These are phyloP conservation scores for Vitellaria paradoxa DNA, from an alignment of 179 eudicot genomes.

Conservation along the genomic window DNA sequence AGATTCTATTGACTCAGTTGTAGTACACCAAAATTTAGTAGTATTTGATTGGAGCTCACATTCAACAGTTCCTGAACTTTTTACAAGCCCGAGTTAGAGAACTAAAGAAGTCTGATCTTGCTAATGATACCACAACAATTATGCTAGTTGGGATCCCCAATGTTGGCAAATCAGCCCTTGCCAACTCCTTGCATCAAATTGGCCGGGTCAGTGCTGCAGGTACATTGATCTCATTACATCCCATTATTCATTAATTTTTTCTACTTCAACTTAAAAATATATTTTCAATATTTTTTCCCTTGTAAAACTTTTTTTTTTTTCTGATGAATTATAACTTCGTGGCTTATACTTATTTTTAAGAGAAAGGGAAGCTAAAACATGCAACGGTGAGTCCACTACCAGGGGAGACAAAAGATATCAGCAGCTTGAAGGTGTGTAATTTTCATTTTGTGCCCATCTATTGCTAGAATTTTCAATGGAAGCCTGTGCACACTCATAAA, in stretches of 20 bases:
- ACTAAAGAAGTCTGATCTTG: constrained; percentile 33
- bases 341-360: neutral
- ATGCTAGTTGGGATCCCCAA: constrained; percentile 79
- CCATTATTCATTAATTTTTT: neutral
- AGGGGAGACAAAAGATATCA: constrained; percentile 36
- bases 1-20: neutral
- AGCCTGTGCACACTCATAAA: neutral
- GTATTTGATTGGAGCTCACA: constrained; percentile 19
- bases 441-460: neutral
- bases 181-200: constrained; percentile 83
- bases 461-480: neutral
- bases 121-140: constrained; percentile 41
- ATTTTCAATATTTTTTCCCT: neutral
- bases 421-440: constrained; percentile 69
- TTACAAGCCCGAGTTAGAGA: constrained; percentile 62
- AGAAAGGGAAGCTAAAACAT: constrained; percentile 15
- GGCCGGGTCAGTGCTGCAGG: constrained; percentile 90
- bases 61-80: constrained; percentile 62
- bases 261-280: neutral
- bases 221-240: constrained; percentile 18
- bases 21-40: neutral
- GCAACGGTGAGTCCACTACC: constrained; percentile 12
- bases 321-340: neutral
- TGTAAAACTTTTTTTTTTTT: neutral
- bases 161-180: constrained; percentile 89